These are phyloP conservation scores for Ogataea polymorpha DNA, from an alignment of 805 yeast species.

Conservation along the genomic window DNA sequence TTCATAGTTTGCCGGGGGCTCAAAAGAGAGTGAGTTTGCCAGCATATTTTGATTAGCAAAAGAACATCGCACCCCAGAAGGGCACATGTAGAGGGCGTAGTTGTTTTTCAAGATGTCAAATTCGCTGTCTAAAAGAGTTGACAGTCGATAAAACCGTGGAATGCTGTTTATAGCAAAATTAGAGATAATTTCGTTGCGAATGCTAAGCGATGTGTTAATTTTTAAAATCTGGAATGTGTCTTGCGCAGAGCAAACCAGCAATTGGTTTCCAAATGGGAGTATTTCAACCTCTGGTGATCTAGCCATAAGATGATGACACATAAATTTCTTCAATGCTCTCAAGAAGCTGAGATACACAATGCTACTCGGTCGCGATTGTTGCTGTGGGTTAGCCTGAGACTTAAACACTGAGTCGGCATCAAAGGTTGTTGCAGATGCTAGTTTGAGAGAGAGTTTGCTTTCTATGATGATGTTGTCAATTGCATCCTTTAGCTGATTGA, in stretches of 20 bases:
- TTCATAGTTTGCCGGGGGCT: slow-evolving; percentile 41
- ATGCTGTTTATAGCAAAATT: slow-evolving; percentile 29
- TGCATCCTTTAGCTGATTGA: slow-evolving; percentile 32
- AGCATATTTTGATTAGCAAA: slow-evolving; percentile 35
- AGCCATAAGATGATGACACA: slow-evolving; percentile 28
- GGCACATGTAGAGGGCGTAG: slow-evolving; percentile 48
- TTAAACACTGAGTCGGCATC: slow-evolving; percentile 27
- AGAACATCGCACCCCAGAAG: slow-evolving; percentile 52
- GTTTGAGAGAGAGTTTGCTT: slow-evolving; percentile 23
- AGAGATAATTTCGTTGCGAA: slow-evolving; percentile 42
- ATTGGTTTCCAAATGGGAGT: slow-evolving; percentile 52
- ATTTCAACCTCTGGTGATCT: slow-evolving; percentile 33
- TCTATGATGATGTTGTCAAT: slow-evolving; percentile 31
- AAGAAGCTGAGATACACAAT: slow-evolving; percentile 44
- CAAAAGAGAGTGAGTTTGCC: slow-evolving; percentile 34
- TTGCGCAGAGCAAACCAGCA: slow-evolving; percentile 15
- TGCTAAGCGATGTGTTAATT: slow-evolving; percentile 46
- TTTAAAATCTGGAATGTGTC: slow-evolving; percentile 34
- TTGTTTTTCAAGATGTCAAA: slow-evolving; percentile 25
- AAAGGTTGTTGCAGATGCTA: slow-evolving; percentile 28
- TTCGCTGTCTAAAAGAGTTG: slow-evolving; percentile 13
- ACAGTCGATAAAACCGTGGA: slow-evolving; percentile 20
- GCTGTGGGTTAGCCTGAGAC: slow-evolving; percentile 11
- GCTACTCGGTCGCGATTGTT: slow-evolving; percentile 27
- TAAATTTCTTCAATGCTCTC: slow-evolving; percentile 45